A percentile compares a stretch with the other conserved stretches of the same genome.
These are phyloP conservation scores for Aspergillus sp. DNA, from an alignment of 2,329 filamentous ascomycete genomes.

Conservation along the genomic window DNA sequence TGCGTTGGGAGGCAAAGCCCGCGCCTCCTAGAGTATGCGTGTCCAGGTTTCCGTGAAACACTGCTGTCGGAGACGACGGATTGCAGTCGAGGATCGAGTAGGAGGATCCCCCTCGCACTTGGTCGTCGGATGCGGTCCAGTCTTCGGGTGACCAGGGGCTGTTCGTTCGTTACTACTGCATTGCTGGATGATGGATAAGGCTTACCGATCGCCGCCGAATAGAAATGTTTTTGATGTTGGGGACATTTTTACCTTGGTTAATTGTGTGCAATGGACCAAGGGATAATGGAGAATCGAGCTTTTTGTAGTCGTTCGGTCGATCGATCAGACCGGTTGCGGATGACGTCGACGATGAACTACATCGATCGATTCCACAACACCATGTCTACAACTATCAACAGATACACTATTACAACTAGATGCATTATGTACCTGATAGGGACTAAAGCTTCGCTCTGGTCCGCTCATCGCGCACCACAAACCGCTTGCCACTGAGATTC, in stretches of 20 bases:
- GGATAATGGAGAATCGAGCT: no score
- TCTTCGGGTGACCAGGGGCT: constrained; percentile 30
- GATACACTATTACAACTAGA: background rate
- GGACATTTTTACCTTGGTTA: no score
- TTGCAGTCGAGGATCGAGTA: constrained; percentile 48
- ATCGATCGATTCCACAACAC: no score
- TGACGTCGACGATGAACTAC: no score
- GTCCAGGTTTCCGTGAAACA: constrained; percentile 68
- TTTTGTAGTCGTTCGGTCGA: no score
- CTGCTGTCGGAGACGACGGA: constrained; percentile 37
- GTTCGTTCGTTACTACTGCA: background rate
- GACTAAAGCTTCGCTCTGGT: constrained; percentile 13
- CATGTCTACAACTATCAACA: background rate
- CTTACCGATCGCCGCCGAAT: constrained; percentile 15
- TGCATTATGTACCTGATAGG: background rate
- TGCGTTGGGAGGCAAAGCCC: constrained; percentile 78
- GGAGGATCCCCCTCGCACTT: constrained; percentile 72
- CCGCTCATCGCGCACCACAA: constrained; percentile 13
- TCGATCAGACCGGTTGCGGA: no score
- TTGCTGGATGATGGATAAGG: background rate
- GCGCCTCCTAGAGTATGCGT: constrained; percentile 73
- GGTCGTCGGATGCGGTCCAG: constrained; percentile 72
- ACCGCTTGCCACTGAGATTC: background rate
- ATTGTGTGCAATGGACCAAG: no score
- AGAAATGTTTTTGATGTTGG: background rate